Percentiles rank a stretch among this genome's conserved stretches.
These are phyloP conservation scores for Oidium heveae DNA, from an alignment of 2,329 filamentous ascomycete genomes.

Conservation along the genomic window DNA sequence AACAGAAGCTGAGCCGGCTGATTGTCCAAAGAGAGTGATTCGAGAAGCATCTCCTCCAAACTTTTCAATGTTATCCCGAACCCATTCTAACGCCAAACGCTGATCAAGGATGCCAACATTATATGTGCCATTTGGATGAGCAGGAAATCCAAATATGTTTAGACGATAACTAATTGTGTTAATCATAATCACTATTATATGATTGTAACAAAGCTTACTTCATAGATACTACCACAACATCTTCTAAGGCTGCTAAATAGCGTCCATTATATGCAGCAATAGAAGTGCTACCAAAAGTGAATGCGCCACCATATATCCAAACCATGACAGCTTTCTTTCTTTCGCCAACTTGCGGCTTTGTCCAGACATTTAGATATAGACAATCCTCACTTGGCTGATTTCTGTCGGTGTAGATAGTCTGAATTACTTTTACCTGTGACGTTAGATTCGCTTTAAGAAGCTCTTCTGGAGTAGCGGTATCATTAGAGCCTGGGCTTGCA, in stretches of 20 bases:
- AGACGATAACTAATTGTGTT: slow-evolving; percentile 15
- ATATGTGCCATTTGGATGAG: slow-evolving; percentile 10
- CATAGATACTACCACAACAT: slow-evolving; percentile 21
- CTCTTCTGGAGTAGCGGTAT: background rate
- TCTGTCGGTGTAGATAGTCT: slow-evolving; percentile 2
- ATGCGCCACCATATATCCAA: slow-evolving; percentile 16
- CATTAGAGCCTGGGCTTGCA: slow-evolving; percentile 1
- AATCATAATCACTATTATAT: background rate
- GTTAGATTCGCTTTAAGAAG: slow-evolving; percentile 8
- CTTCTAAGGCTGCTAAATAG: slow-evolving; percentile 18
- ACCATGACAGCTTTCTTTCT: slow-evolving; percentile 14
- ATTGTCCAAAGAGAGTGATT: slow-evolving; percentile 20
- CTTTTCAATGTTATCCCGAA: slow-evolving; percentile 13
- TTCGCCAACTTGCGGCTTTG: slow-evolving; percentile 12
- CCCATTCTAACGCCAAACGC: slow-evolving; percentile 14
- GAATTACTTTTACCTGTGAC: slow-evolving; percentile 3
- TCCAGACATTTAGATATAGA: slow-evolving; percentile 17
- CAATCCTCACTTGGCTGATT: slow-evolving; percentile 15
- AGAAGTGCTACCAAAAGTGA: slow-evolving; percentile 16
- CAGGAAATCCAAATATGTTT: slow-evolving; percentile 14
- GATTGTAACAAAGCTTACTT: slow-evolving; percentile 16
- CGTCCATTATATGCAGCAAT: slow-evolving; percentile 19
- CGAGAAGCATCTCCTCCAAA: slow-evolving; percentile 15
- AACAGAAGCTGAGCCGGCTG: slow-evolving; percentile 18
- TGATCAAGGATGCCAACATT: slow-evolving; percentile 21